Evolutionary conservation across 2,329 filamentous ascomycete species (phyloP).

Genomic region (Colletotrichum sansevieriae): DNA sequence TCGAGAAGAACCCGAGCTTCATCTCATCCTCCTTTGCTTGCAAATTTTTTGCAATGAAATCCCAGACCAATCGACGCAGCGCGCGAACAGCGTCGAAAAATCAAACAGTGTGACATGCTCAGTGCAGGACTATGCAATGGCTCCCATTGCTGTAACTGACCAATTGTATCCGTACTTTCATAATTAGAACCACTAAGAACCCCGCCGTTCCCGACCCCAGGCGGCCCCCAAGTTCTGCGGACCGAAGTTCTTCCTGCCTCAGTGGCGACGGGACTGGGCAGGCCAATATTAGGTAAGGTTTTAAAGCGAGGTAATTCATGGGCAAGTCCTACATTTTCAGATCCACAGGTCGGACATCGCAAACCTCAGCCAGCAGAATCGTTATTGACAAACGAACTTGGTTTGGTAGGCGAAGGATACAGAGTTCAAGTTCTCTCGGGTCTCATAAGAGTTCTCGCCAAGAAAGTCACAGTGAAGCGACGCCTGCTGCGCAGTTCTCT

Average conservation of each 20-base stretch:
- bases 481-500: no score
- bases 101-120: no score
- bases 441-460: background rate
- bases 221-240: background rate
- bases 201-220: no score
- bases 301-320: background rate
- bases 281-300: no score
- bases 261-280: no score
- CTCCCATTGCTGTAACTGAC: no score
- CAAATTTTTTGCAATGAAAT: no score
- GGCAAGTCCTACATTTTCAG: slow-evolving; percentile 3
- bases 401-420: background rate
- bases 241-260: slow-evolving; percentile 6
- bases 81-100: no score
- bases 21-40: background rate
- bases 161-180: no score
- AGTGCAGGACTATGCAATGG: no score
- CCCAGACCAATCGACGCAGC: no score
- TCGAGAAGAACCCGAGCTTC: background rate
- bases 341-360: slow-evolving; percentile 1
- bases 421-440: background rate
- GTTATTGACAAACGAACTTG: background rate
- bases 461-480: background rate
- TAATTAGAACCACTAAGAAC: no score
- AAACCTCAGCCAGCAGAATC: slow-evolving; percentile 10